Base-by-base conservation (phyloP, 257 asterid genomes). In the Misopates orontium region DNA sequence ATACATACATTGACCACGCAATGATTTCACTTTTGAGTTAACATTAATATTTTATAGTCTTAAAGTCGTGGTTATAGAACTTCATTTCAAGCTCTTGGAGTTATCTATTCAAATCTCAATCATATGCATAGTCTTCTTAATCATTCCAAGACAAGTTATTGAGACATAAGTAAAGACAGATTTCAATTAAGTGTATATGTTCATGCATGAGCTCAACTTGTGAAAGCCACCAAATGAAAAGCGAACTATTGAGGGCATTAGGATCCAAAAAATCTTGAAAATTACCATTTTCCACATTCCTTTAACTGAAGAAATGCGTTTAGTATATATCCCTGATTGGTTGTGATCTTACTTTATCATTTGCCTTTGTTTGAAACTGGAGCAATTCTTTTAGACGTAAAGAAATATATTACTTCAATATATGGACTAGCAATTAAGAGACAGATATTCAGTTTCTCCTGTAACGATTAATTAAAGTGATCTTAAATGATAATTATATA, bases 11-110 rank as follows among this genome's bases (percentile, higher is more conserved):
- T 67, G 70, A 68, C 71, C 68, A 69, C 64, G 48, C 72, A 63
- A 69, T 70, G 44, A 76, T 71, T 76, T 57, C 17, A 56, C 50
- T 69, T 42, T 23, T 18, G 6, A 45, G 51, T 10, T 32, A 36
- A 5, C 36, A 39, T 9, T 22, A 36, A 36, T 18, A 0, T 15
- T 32, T 47, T 32, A 12, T 16, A 52, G 24, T 53, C 48, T 48
- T 60, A 68, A 71, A 74, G 64, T 75, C 80, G 71, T 58, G 73
- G 42, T 63, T 68, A 50, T 24, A 7, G 32, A 49, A 67, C 67
- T 39, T 67, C 66, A 22, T 66, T 51, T 69, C 67, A 20, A 22
- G 11, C 54, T 62, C 70, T 36, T 22, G 10, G 8, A 12, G 36
- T 28, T 40, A 36, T 58, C 24, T 54, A 15, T 53, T 67, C 75